Evolutionary conservation across 169 alveolate species (phyloP).

Genomic region (Eimeria acervulina): DNA sequence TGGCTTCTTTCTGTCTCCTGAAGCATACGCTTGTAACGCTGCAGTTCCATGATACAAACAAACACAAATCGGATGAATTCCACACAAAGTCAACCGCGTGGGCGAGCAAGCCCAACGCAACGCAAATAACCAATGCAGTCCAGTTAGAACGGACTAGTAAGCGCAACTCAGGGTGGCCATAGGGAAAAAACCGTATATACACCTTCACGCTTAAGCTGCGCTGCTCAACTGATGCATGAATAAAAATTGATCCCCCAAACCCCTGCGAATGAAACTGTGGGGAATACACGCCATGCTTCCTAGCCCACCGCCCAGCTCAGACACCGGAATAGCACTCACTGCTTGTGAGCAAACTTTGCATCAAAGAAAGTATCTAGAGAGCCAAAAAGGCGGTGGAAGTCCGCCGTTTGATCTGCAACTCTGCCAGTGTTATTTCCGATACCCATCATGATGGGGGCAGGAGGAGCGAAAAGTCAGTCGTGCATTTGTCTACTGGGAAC

Average conservation of each 20-base stretch:
- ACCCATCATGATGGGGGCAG: background rate
- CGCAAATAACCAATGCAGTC: background rate
- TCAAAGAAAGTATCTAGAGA: conserved; percentile 21
- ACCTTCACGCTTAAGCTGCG: background rate
- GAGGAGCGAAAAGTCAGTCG: background rate
- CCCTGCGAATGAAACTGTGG: background rate
- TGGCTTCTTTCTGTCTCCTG: conserved; percentile 1
- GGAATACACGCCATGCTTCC: background rate
- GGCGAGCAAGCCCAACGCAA: background rate
- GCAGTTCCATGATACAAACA: background rate
- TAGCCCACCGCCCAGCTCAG: background rate
- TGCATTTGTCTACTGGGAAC: background rate
- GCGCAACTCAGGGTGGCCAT: background rate
- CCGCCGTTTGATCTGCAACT: background rate
- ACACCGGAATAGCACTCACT: conserved; percentile 28
- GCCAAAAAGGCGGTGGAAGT: conserved; percentile 33
- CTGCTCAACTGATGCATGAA: background rate
- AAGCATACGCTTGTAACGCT: conserved; percentile 55
- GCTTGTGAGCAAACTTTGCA: conserved; percentile 30
- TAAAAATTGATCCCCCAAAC: background rate
- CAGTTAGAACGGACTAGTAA: background rate
- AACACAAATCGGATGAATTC: background rate
- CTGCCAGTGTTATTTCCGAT: background rate
- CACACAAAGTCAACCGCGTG: background rate
- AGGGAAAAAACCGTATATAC: background rate